These are phyloP conservation scores for Phytophthora sojae DNA, from an alignment of 352 stramenopile genomes.

Conservation along the genomic window DNA sequence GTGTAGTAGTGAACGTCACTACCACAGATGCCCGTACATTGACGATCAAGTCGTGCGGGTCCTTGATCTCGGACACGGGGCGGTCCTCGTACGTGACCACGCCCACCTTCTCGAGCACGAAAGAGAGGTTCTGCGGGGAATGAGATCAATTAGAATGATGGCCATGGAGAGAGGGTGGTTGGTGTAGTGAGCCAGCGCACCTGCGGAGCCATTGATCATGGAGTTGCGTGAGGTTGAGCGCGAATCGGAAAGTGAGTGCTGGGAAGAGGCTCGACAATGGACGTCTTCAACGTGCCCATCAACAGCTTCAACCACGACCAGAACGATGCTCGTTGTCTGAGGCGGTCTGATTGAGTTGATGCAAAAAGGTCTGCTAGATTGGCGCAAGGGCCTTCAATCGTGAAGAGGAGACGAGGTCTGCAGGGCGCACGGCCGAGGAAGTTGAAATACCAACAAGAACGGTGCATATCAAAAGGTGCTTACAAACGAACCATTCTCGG, in stretches of 20 bases:
- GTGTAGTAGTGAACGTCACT: constrained; percentile 45
- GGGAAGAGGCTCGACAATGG: not conserved
- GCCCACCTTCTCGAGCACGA: constrained; percentile 38
- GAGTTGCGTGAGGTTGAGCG: not conserved
- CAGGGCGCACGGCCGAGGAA: too few species aligned
- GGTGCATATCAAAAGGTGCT: too few species aligned
- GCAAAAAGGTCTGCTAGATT: too few species aligned
- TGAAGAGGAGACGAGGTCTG: too few species aligned
- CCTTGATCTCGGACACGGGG: constrained; percentile 28
- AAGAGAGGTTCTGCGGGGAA: constrained; percentile 29
- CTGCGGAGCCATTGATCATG: constrained; percentile 4
- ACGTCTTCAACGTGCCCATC: constrained; percentile 1
- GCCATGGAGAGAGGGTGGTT: not conserved
- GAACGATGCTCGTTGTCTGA: not conserved
- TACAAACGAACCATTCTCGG: too few species aligned
- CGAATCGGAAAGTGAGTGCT: constrained; percentile 16
- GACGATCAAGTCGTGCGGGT: constrained; percentile 36
- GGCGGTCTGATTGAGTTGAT: too few species aligned
- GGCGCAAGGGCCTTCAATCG: too few species aligned
- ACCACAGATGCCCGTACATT: constrained; percentile 41
- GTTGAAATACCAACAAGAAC: too few species aligned
- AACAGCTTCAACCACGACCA: constrained; percentile 24
- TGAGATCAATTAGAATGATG: not conserved
- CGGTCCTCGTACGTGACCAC: constrained; percentile 36
- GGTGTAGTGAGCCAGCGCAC: too few species aligned